A percentile compares a stretch with the other conserved stretches of the same genome.
phyloP scores from a whole-genome alignment of 2,329 filamentous ascomycete genomes.

The Paracamarosporium sp. region DNA sequence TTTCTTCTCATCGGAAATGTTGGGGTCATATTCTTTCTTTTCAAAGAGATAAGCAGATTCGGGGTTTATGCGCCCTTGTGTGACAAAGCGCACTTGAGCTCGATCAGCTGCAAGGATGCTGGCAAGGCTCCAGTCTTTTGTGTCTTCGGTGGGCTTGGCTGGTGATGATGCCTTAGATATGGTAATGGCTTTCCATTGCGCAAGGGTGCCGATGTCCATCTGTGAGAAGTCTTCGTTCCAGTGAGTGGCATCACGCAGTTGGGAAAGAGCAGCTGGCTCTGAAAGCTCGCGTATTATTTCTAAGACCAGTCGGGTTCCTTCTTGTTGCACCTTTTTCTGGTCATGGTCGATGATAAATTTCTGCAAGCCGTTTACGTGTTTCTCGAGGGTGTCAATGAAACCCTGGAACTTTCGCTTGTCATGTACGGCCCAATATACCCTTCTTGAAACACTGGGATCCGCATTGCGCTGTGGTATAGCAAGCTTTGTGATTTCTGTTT shows the following conservation, averaged over 20 bases:
- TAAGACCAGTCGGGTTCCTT: not conserved
- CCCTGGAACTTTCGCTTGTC: slow-evolving; percentile 10
- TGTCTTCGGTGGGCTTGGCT: not conserved
- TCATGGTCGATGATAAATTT: not conserved
- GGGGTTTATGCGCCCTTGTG: not conserved
- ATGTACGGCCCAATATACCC: slow-evolving; percentile 7
- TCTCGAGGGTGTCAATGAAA: slow-evolving; percentile 1
- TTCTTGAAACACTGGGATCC: not conserved
- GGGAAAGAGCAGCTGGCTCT: not conserved
- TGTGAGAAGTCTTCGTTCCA: not conserved
- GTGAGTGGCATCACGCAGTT: not conserved
- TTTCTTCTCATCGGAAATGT: slow-evolving; percentile 7
- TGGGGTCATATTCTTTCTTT: slow-evolving; percentile 17
- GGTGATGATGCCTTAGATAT: not conserved
- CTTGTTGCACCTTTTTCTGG: not conserved
- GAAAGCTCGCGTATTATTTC: slow-evolving; percentile 5
- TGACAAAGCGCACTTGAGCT: not conserved
- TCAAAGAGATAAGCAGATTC: slow-evolving; percentile 11
- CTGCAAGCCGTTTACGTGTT: not conserved
- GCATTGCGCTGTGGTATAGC: not conserved
- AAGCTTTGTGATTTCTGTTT: not conserved
- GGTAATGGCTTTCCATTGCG: slow-evolving; percentile 6
- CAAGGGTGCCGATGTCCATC: not conserved
- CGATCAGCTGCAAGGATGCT: not conserved
- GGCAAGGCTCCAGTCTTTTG: slow-evolving; percentile 1